These are phyloP conservation scores for Malus sieversii DNA, from an alignment of 306 rosid species.

Conservation along the genomic window DNA sequence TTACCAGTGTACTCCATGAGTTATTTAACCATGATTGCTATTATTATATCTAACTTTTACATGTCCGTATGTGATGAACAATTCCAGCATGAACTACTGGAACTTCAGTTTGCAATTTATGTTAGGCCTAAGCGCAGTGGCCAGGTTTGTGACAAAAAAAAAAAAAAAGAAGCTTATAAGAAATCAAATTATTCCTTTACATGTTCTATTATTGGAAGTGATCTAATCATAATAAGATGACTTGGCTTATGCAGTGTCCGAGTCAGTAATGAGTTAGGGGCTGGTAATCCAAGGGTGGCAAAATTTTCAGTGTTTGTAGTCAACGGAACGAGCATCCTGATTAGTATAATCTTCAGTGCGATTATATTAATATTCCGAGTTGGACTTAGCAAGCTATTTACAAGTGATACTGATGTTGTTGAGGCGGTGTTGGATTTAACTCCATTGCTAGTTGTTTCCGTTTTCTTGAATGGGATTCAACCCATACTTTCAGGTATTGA, in stretches of 20 bases:
- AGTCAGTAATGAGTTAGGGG: constrained; percentile 73
- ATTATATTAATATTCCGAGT: constrained; percentile 35
- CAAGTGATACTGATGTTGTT: constrained; percentile 35
- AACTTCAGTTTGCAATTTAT: constrained; percentile 59
- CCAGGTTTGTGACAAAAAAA: constrained; percentile 40
- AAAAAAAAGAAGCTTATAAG: neutral
- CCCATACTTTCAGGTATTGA: constrained; percentile 43
- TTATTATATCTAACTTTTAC: neutral
- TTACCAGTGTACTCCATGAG: neutral
- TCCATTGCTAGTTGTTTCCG: constrained; percentile 60
- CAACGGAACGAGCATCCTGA: constrained; percentile 34
- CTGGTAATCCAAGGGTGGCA: constrained; percentile 55
- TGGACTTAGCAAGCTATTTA: constrained; percentile 47
- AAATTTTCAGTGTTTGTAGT: constrained; percentile 42
- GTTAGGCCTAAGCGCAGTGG: constrained; percentile 66
- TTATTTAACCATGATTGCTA: neutral
- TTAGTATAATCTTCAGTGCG: constrained; percentile 39
- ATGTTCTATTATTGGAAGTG: neutral
- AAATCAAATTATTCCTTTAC: neutral
- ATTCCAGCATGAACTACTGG: constrained; percentile 61
- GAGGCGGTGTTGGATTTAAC: constrained; percentile 41
- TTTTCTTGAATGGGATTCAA: constrained; percentile 64
- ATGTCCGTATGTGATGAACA: neutral
- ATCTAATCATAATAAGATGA: neutral
- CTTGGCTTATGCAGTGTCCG: constrained; percentile 37